Base-by-base conservation (phyloP, 139 green algal species). In the Micromonas pusilla region DNA sequence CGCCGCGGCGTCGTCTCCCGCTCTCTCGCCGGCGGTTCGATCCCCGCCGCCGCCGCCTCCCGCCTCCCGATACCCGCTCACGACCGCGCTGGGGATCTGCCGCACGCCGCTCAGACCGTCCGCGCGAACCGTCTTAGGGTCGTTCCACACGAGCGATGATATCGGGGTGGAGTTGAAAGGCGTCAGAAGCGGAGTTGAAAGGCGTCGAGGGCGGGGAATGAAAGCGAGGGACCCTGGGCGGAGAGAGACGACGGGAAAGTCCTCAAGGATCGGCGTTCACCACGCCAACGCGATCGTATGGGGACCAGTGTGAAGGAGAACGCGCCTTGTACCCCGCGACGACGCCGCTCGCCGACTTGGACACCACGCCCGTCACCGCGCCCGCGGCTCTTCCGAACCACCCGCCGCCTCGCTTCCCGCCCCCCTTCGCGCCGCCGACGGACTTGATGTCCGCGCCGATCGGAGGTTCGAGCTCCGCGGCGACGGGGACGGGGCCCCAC, bases 391-490 rank as follows among this genome's bases (percentile, higher is more conserved):
- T 23, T 16, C 45, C 45, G 45, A 16, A 9, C 45, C 9, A 57
- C 45, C 45, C 9, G 45, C 45, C 45, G 9, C 9, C 45, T 9
- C 45, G 45, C 9, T 57, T 57, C 45, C 45, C 45, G 45, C 16
- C 45, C 9, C 16, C 16, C 45, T 16, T 16, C 45, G 45, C 45
- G 45, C 45, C 45, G 45, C 45, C 45, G 45, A 57, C 45, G 45
- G 45, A 57, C 45, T 57, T 57, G 45, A 57, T 57, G 45, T 57
- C 45, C 45, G 45, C 45, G 45, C 45, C 45, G 9, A 57, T 16
- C 45, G 45, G 45, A 9, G 62, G 62, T 13, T 68, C 62, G n/a
- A 68, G 26, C 62, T 68, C 62, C 62, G 26, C 62, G n/a, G 62
- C 62, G 25, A 68, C 26, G 25, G 62, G 25, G 62, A 68, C 62